Conservation (phyloP, 345 rosid species). For the Garcia nutans region DNA sequence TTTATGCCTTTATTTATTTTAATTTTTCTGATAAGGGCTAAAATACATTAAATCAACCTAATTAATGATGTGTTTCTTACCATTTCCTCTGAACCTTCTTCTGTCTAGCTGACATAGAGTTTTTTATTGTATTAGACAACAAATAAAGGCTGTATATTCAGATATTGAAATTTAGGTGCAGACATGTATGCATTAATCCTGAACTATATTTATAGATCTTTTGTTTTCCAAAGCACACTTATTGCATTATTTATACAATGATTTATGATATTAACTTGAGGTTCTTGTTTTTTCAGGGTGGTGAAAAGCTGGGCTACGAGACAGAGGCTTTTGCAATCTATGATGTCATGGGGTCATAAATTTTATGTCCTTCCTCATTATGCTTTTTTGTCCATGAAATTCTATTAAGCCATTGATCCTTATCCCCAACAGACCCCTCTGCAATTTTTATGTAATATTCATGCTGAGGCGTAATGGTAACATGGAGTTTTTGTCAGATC, state of each 20-base stretch:
- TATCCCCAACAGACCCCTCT: background rate
- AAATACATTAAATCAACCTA: too few relatives aligned
- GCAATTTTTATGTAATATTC: background rate
- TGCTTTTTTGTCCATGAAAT: conserved; percentile 10
- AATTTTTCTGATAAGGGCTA: too few relatives aligned
- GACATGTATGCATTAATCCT: background rate
- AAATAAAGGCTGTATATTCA: too few relatives aligned
- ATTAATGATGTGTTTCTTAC: too few relatives aligned
- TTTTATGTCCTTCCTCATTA: conserved; percentile 17
- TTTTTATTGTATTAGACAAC: too few relatives aligned
- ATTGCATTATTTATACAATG: background rate
- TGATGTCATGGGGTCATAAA: conserved; percentile 76
- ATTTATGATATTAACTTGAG: background rate
- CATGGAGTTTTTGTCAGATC: background rate
- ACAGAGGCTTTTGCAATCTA: conserved; percentile 88
- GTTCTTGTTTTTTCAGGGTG: conserved; percentile 43
- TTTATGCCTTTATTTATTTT: too few relatives aligned
- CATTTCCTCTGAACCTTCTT: too few relatives aligned
- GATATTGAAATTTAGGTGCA: too few relatives aligned
- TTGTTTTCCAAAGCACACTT: background rate
- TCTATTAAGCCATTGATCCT: conserved; percentile 4
- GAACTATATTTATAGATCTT: background rate
- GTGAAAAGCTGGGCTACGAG: conserved; percentile 77
- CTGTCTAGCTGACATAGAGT: too few relatives aligned
- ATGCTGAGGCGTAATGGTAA: background rate